Base-by-base conservation (phyloP, 768 basidiomycete genomes). In the Russula olivacea region DNA sequence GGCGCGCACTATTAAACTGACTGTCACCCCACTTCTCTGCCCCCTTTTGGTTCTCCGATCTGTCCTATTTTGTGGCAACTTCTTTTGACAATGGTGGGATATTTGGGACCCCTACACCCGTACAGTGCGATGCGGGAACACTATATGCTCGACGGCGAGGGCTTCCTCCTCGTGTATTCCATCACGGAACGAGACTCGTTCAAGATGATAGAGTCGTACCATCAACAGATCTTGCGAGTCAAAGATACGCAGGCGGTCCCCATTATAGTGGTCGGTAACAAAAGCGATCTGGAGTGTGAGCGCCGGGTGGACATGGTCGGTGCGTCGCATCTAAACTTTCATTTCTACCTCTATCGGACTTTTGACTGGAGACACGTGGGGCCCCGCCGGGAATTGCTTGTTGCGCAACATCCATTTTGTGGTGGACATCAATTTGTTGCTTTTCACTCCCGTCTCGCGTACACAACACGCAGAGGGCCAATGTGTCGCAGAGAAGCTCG, bases 181-280 rank as follows among this genome's bases (percentile, higher is more conserved):
- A 97, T 97, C 76, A 97, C 96, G 23, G 93, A 93, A n/a, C 88
- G 94, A 67, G 88, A 91, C 73, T 96, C 95, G 50, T 98, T 98
- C 71, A 92, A 96, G 74, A 91, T 96, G 81, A 94, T 98, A 70
- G 88, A 83, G 73, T 89, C 86, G 2, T 97, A 98, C 83, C 90
- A 94, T 71, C 91, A 94, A 71, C 95, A 98, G 72, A 97, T 98
- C 65, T 80, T 95, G 45, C 86, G 96, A 59, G 96, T 98, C 64
- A 98, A 98, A 76, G 96, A 98, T 74, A 88, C 89, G 71, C 93
- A 97, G 71, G 82, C 84, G 4, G 93, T 98, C 81, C 96, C 96
- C 17, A 88, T 96, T 70, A 88, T 98, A 61, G 84, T 98, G 49
- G 93, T 97, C 4, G 96, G 93, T n/a, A 98, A 98, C 80, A 98